phyloP scores from a whole-genome alignment of 2,329 filamentous ascomycete species.

The Fusarium sterilihyphosum region DNA sequence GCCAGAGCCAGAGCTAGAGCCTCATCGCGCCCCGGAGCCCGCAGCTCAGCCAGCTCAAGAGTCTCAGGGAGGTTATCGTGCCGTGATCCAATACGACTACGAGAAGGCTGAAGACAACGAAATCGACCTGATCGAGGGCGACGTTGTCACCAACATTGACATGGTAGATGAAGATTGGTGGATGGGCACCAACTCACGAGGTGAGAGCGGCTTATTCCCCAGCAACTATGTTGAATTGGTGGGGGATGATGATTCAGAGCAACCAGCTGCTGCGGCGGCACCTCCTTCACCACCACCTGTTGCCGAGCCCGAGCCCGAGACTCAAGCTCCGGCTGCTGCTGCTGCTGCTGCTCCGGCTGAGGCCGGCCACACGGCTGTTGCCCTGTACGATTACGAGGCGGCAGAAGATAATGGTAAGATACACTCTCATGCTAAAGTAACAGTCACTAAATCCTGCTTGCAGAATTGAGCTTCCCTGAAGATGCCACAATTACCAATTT shows the following conservation, averaged over 20 bases:
- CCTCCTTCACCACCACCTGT: constrained; percentile 45
- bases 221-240: constrained; percentile 96
- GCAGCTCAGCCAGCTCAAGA: constrained; percentile 30
- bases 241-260: constrained; percentile 67
- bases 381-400: constrained; percentile 95
- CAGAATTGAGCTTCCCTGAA: constrained; percentile 85
- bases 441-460: constrained; percentile 38
- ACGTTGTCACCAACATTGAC: constrained; percentile 89
- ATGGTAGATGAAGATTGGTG: constrained; percentile 99
- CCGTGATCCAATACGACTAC: constrained; percentile 91
- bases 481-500: constrained; percentile 83
- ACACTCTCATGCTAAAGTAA: neutral
- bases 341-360: constrained; percentile 47
- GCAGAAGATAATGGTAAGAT: constrained; percentile 86
- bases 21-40: constrained; percentile 8
- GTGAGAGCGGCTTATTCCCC: constrained; percentile 91
- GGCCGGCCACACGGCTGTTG: constrained; percentile 76
- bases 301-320: constrained; percentile 48
- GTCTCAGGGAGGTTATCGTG: constrained; percentile 71
- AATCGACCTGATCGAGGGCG: constrained; percentile 88
- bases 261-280: constrained; percentile 44
- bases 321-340: constrained; percentile 49
- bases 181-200: constrained; percentile 88
- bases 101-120: constrained; percentile 98
- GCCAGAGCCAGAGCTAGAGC: constrained; percentile 21